phyloP scores from a whole-genome alignment of 2,329 filamentous ascomycete species.

The Pyricularia pennisetigena region DNA sequence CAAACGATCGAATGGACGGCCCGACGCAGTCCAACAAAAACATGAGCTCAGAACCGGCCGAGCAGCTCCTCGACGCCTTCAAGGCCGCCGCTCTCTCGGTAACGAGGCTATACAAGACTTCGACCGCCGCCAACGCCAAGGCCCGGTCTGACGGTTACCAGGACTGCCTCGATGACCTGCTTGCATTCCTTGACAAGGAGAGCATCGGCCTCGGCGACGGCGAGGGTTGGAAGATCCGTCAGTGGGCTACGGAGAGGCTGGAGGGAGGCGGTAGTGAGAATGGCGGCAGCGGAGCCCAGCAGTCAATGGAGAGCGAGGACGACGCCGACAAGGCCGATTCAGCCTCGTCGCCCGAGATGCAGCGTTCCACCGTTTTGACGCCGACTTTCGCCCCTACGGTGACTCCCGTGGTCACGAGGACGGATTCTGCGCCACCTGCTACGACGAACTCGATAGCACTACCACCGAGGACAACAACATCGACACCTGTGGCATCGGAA shows the following conservation, averaged over 20 bases:
- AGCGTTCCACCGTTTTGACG: slow-evolving; percentile 20
- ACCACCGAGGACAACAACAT: slow-evolving; percentile 8
- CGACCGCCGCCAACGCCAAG: slow-evolving; percentile 65
- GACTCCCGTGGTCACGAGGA: slow-evolving; percentile 19
- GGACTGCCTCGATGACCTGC: slow-evolving; percentile 82
- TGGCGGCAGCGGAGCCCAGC: slow-evolving; percentile 19
- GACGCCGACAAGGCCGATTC: slow-evolving; percentile 55
- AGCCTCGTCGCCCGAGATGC: slow-evolving; percentile 47
- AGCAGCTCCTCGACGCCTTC: slow-evolving; percentile 77
- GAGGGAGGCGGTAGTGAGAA: slow-evolving; percentile 48
- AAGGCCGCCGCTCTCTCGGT: slow-evolving; percentile 87
- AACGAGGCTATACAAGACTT: slow-evolving; percentile 92
- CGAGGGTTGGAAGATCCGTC: slow-evolving; percentile 56
- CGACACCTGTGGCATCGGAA: not conserved
- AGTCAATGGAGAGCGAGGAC: slow-evolving; percentile 34
- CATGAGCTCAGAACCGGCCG: slow-evolving; percentile 35
- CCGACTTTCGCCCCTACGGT: slow-evolving; percentile 19
- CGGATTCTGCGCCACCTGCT: slow-evolving; percentile 23
- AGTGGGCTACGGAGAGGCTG: slow-evolving; percentile 59
- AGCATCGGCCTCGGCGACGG: slow-evolving; percentile 70
- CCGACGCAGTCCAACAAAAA: not conserved
- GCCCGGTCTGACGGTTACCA: slow-evolving; percentile 80
- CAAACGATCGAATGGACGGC: not conserved
- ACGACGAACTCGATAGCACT: slow-evolving; percentile 10
- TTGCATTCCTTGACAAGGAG: slow-evolving; percentile 76